Evolutionary conservation across 2,329 filamentous ascomycete species (phyloP), one percentile per base, ranked within the genome.

Genomic region (Talaromyces sp.): DNA sequence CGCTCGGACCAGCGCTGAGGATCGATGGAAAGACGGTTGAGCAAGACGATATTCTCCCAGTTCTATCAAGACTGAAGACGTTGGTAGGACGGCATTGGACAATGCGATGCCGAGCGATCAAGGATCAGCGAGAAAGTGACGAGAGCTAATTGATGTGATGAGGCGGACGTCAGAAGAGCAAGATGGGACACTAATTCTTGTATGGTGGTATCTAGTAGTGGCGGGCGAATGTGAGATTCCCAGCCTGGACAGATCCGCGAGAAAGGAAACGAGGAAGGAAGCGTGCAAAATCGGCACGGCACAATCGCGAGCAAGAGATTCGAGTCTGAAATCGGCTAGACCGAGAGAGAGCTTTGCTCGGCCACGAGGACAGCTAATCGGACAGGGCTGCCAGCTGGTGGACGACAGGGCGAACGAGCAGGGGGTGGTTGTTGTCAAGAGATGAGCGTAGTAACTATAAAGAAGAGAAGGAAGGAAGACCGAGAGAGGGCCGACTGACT

Each of bases 41-140:
- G 46, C 23, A 59, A 64, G 58, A 59, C 48, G 42, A 39, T 58
- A 62, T 21, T 57, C 16, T 63, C 55, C 62, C 50, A 63, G 61
- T 63, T 63, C 65, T 69, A 71, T 71, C 66, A 67, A 70, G 66
- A 66, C 69, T 63, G 67, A 70, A 68, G 66, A 66, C 63, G 67
- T 64, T 68, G 65, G 70, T 71, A 71, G 69, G 73, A 68, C 69
- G 69, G 72, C 73, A 77, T 75, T 72, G 72, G 60, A 63, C 57
- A 44, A 44, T 28, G 52, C 25, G 44, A 37, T 35, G 21, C 48
- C 42, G 39, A 48, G 33, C 25, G 46, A 23, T 35, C 33, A 25
- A 25, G 55, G 50, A 35, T 40, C 58, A 16, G 33, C 46, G 60
- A 59, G 48, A 7, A 33, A 54, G 14, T 18, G n/a, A 25, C 18